A percentile compares a stretch with the other conserved stretches of the same genome.
phyloP scores from a whole-genome alignment of 495 filamentous ascomycete genomes.

The Trichoderma orchidacearum region DNA sequence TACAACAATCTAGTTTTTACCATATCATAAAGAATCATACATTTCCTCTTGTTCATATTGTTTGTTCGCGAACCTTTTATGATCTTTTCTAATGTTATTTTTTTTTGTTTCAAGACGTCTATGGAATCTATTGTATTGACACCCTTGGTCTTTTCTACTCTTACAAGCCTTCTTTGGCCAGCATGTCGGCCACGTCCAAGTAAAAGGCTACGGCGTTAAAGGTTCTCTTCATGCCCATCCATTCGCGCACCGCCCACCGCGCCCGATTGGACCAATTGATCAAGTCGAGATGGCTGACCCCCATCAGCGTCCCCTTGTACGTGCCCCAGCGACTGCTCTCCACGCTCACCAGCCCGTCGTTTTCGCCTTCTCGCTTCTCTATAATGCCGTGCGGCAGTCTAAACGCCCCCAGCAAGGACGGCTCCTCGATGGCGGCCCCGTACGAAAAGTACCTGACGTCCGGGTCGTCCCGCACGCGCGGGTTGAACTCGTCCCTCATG shows the following conservation, averaged over 20 bases:
- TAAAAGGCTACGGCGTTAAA: slow-evolving; percentile 97
- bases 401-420: slow-evolving; percentile 61
- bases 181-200: slow-evolving; percentile 77
- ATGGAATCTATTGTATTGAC: too few species aligned
- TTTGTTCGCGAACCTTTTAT: too few species aligned
- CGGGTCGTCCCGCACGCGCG: slow-evolving; percentile 55
- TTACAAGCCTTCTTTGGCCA: slow-evolving; percentile 56
- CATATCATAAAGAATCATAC: background rate
- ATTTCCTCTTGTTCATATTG: background rate
- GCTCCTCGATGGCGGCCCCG: slow-evolving; percentile 49
- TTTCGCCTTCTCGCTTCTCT: slow-evolving; percentile 56
- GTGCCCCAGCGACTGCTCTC: slow-evolving; percentile 76
- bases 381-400: slow-evolving; percentile 60
- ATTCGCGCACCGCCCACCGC: slow-evolving; percentile 52
- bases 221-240: slow-evolving; percentile 22
- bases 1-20: background rate
- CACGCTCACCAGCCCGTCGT: slow-evolving; percentile 90
- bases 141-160: too few species aligned
- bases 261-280: slow-evolving; percentile 94
- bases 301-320: slow-evolving; percentile 82
- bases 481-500: slow-evolving; percentile 76
- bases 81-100: too few species aligned
- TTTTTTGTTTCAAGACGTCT: too few species aligned
- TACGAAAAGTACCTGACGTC: slow-evolving; percentile 88
- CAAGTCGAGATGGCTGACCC: slow-evolving; percentile 78